phyloP scores from a whole-genome alignment of 345 rosid species.

The Conringia planisiliqua region DNA sequence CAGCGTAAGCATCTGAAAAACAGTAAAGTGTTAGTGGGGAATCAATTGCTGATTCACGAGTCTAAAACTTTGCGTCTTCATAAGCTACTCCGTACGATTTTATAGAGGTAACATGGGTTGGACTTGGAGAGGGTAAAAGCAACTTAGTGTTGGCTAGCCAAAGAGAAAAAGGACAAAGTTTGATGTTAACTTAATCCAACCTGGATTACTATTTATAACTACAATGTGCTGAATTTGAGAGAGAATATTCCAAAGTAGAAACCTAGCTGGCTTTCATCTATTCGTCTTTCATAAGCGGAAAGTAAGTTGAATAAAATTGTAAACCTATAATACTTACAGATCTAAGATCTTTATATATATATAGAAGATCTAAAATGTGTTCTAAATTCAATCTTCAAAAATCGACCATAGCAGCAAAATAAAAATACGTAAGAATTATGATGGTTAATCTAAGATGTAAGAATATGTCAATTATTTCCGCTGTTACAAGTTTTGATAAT shows the following conservation, averaged over 20 bases:
- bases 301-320: background rate
- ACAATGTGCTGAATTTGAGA: constrained; percentile 4
- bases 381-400: background rate
- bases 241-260: constrained; percentile 27
- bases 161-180: constrained; percentile 19
- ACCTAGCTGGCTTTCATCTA: constrained; percentile 21
- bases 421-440: background rate
- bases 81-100: constrained; percentile 35
- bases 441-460: background rate
- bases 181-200: constrained; percentile 28
- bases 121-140: constrained; percentile 28
- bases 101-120: constrained; percentile 34
- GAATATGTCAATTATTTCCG: background rate
- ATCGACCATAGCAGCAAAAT: background rate
- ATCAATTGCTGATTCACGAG: constrained; percentile 35
- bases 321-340: background rate
- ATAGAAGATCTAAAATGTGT: background rate
- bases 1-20: constrained; percentile 33
- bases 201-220: constrained; percentile 30
- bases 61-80: constrained; percentile 22
- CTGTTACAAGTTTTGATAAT: too few species aligned
- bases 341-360: background rate
- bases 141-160: constrained; percentile 36
- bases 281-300: constrained; percentile 3
- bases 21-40: constrained; percentile 33